Base-by-base conservation (phyloP, 345 rosid species). In the Psidium guajava region DNA sequence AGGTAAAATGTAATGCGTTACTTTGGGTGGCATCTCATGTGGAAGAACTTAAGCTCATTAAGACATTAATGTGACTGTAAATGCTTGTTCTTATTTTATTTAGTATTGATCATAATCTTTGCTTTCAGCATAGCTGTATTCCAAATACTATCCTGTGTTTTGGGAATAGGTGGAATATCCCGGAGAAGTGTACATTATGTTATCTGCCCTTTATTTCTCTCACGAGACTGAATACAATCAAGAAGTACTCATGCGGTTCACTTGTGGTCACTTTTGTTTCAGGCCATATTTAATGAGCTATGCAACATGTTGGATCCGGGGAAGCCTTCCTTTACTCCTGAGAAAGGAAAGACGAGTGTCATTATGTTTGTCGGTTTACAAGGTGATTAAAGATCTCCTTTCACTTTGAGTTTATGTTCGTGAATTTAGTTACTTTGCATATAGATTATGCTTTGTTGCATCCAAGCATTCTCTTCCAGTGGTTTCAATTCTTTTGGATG, bases 351-450 rank as follows among this genome's bases (percentile, higher is more conserved):
- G 87, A 51, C 97, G 2, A 94, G 98, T 86, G 89, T 94, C 21
- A 90, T 96, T 58, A 94, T 95, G 97, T 94, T 96, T 88, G 99
- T 96, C 1, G 99, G 99, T 81, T 91, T 96, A 83, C 98, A 95
- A 94, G 99, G 97, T 94, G 87, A 54, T 40, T 55, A 6, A 6
- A n/a, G 81, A 73, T 21, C 6, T 6, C 13, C 61, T 61, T 27
- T 8, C 2, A 28, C 75, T 44, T 64, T 64, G 75, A 64, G 42
- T 16, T 16, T 21, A 36, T 64, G 75, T 28, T 64, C 5, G 0
- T 64, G 75, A 28, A 64, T 28, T 64, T 64, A 64, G 75, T 64
- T 64, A 3, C 21, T 64, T 64, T 40, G 42, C 22, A 64, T 6
- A 15, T 64, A 22, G 42, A 28, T 28, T 27, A 61, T 61, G 21